These are phyloP conservation scores for Fusarium guadeloupense DNA, from an alignment of 2,329 filamentous ascomycete species.

Conservation along the genomic window DNA sequence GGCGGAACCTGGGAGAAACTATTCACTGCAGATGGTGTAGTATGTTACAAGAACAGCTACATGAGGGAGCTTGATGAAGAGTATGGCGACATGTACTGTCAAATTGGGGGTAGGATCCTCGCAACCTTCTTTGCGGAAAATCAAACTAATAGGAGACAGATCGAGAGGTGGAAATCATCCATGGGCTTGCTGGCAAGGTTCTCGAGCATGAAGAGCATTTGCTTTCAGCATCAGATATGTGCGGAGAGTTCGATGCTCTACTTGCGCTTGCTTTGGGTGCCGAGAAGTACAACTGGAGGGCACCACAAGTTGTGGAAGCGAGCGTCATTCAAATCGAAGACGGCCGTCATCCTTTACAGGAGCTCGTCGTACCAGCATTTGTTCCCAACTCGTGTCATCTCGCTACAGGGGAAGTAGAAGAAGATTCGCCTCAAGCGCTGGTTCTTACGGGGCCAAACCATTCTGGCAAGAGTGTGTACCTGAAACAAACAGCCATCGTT, in stretches of 20 bases:
- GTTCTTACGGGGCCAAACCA: constrained; percentile 94
- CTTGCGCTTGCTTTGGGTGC: constrained; percentile 83
- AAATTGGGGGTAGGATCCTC: constrained; percentile 74
- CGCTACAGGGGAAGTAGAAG: constrained; percentile 59
- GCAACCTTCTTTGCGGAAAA: neutral
- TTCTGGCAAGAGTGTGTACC: constrained; percentile 94
- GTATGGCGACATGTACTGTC: constrained; percentile 85
- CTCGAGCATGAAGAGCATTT: constrained; percentile 75
- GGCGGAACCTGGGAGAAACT: constrained; percentile 78
- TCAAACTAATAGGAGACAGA: constrained; percentile 60
- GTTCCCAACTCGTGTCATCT: constrained; percentile 84
- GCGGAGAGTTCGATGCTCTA: constrained; percentile 87
- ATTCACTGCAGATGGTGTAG: constrained; percentile 75
- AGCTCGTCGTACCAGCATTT: constrained; percentile 81
- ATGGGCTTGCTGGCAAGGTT: constrained; percentile 76
- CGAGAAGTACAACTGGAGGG: constrained; percentile 73
- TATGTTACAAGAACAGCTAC: constrained; percentile 86
- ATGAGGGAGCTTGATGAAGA: constrained; percentile 84
- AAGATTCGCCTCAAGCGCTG: constrained; percentile 65
- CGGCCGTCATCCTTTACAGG: constrained; percentile 89
- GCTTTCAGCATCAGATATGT: constrained; percentile 75
- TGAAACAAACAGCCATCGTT: constrained; percentile 92
- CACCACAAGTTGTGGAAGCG: constrained; percentile 73
- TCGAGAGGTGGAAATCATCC: constrained; percentile 87
- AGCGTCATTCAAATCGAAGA: constrained; percentile 78